Percentiles rank a stretch among this genome's conserved stretches.
These are phyloP conservation scores for Aspergillus avenaceus DNA, from an alignment of 495 filamentous ascomycete species.

Conservation along the genomic window DNA sequence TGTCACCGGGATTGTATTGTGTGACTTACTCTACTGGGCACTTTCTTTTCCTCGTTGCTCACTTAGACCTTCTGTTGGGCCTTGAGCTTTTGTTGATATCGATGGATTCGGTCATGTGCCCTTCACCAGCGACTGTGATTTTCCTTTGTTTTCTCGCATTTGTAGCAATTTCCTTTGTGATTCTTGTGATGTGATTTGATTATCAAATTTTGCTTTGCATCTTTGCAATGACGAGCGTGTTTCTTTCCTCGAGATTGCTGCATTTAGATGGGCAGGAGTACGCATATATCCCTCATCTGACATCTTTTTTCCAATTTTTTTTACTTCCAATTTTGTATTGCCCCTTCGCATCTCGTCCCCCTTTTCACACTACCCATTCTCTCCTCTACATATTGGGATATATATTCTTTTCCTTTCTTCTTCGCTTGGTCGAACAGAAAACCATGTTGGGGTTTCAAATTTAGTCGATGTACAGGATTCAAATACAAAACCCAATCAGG, in stretches of 20 bases:
- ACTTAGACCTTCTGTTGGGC: conserved; percentile 7
- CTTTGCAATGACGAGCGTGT: conserved; percentile 40
- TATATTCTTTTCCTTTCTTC: no score
- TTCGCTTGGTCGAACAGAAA: conserved; percentile 5
- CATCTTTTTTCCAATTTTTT: conserved; percentile 1
- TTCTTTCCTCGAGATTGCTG: conserved; percentile 25
- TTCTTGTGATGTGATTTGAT: conserved; percentile 17
- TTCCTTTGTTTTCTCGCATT: conserved; percentile 18
- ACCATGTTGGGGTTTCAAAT: background rate
- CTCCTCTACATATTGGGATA: conserved; percentile 7
- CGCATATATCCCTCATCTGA: conserved; percentile 28
- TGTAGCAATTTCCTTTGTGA: conserved; percentile 12
- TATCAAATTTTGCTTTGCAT: conserved; percentile 31
- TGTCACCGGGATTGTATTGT: conserved; percentile 8
- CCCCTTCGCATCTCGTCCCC: background rate
- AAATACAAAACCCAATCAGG: background rate
- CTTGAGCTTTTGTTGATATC: conserved; percentile 9
- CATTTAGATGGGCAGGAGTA: conserved; percentile 43
- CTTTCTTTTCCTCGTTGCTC: background rate
- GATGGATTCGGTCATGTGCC: conserved; percentile 6
- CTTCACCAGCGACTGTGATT: conserved; percentile 11
- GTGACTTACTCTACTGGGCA: background rate
- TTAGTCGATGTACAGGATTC: background rate
- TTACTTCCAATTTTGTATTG: conserved; percentile 11
- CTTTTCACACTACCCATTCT: background rate